These are phyloP conservation scores for Globisporangium echinulatum DNA, from an alignment of 352 stramenopile species.

Conservation along the genomic window DNA sequence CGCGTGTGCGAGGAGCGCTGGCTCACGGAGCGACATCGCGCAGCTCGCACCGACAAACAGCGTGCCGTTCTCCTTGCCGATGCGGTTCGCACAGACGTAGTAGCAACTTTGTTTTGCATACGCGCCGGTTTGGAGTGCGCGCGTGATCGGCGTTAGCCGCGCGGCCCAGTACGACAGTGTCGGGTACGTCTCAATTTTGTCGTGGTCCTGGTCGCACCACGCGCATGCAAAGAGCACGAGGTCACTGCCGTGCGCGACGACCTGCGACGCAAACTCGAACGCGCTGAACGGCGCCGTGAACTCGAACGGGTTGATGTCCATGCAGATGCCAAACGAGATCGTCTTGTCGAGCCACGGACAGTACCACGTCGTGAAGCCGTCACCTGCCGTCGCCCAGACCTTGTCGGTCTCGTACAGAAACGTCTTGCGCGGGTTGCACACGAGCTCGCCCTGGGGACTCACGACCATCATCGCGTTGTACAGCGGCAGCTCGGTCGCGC, in stretches of 20 bases:
- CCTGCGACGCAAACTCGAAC: constrained; percentile 68
- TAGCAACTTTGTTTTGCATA: constrained; percentile 53
- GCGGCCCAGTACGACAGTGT: constrained; percentile 75
- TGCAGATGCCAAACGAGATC: constrained; percentile 85
- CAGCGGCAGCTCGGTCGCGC: constrained; percentile 11
- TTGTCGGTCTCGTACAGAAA: constrained; percentile 86
- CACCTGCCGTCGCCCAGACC: constrained; percentile 58
- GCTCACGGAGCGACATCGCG: constrained; percentile 55
- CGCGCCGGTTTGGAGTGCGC: constrained; percentile 23
- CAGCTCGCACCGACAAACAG: constrained; percentile 81
- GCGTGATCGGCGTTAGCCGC: constrained; percentile 52
- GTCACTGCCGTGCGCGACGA: constrained; percentile 42
- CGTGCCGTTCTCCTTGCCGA: constrained; percentile 69
- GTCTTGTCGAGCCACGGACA: constrained; percentile 73
- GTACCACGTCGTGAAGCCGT: constrained; percentile 58
- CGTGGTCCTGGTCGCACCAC: constrained; percentile 72
- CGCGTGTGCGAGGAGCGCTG: constrained; percentile 38
- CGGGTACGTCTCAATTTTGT: constrained; percentile 29
- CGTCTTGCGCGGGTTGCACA: constrained; percentile 71
- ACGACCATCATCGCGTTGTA: constrained; percentile 85
- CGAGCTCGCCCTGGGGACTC: constrained; percentile 54
- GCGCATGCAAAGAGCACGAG: constrained; percentile 78
- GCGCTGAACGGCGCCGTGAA: constrained; percentile 59
- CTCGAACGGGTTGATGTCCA: constrained; percentile 87
- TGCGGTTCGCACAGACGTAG: constrained; percentile 76